Percentiles rank a stretch among this genome's conserved stretches.
Conservation (phyloP, 306 rosid genomes). For the Lathyrus oleraceus region DNA sequence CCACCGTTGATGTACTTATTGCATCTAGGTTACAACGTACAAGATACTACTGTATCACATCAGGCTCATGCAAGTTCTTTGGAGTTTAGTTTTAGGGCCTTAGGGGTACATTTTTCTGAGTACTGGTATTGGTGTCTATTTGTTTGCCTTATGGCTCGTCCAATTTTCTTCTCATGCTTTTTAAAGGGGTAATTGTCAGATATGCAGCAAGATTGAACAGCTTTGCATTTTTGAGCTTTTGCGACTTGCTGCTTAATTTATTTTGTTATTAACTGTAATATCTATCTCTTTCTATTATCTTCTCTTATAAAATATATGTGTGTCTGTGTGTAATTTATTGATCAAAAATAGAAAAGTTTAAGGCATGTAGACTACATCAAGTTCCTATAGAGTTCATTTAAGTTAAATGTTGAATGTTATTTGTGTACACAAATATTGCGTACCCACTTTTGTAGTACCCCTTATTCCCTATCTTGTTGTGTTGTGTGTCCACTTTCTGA, state of each 20-base stretch:
- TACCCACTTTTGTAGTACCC: slow-evolving; percentile 10
- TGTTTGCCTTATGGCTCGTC: background rate
- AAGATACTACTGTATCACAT: background rate
- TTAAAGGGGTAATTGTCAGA: background rate
- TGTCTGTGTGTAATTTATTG: background rate
- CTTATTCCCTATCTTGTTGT: slow-evolving; percentile 15
- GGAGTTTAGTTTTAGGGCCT: slow-evolving; percentile 15
- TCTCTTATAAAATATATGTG: background rate
- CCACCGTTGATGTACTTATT: slow-evolving; percentile 6
- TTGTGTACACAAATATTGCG: background rate
- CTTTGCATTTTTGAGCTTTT: slow-evolving; percentile 1
- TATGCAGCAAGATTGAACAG: slow-evolving; percentile 1
- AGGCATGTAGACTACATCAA: slow-evolving; percentile 13
- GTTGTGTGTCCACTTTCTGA: slow-evolving; percentile 8
- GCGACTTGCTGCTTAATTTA: background rate
- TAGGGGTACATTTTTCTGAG: background rate
- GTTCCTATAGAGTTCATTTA: slow-evolving; percentile 8
- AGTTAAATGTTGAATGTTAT: slow-evolving; percentile 38
- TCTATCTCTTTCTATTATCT: slow-evolving; percentile 13
- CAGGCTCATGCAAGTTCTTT: background rate
- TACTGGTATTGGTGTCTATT: background rate
- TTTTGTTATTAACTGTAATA: background rate
- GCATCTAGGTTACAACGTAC: slow-evolving; percentile 32
- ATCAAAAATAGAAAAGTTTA: background rate
- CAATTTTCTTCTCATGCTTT: background rate